Percentiles rank a stretch among this genome's conserved stretches.
Conservation (phyloP, 2,329 filamentous ascomycete genomes). For the Aspergillus quadrilineatus region DNA sequence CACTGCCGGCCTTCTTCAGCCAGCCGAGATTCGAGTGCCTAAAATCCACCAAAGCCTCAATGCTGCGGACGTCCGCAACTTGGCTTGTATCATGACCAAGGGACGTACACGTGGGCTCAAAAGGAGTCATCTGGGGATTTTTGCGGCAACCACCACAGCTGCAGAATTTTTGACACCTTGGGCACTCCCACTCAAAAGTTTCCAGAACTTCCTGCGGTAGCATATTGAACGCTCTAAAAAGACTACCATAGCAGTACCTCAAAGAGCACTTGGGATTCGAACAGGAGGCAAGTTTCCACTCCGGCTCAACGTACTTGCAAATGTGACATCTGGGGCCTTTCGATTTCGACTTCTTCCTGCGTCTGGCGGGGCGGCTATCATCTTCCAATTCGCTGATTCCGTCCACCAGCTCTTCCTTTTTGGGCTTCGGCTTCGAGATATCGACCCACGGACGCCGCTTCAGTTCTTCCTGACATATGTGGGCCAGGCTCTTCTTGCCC, state of each 20-base stretch:
- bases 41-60: conserved; percentile 89
- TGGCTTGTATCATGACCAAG: conserved; percentile 88
- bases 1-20: conserved; percentile 63
- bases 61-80: conserved; percentile 85
- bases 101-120: conserved; percentile 81
- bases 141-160: conserved; percentile 79
- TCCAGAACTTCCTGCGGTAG: conserved; percentile 82
- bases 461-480: conserved; percentile 91
- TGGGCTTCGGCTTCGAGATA: conserved; percentile 67
- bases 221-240: conserved; percentile 88
- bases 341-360: conserved; percentile 56
- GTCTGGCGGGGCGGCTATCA: conserved; percentile 61
- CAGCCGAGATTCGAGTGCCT: conserved; percentile 82
- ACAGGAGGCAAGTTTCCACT: conserved; percentile 83
- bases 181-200: conserved; percentile 80
- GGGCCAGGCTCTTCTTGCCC: conserved; percentile 76
- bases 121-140: conserved; percentile 67
- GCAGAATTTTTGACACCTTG: conserved; percentile 80
- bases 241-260: conserved; percentile 84
- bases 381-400: conserved; percentile 56
- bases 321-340: conserved; percentile 70
- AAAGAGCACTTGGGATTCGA: conserved; percentile 61
- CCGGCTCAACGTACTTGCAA: conserved; percentile 74
- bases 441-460: conserved; percentile 78
- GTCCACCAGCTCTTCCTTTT: conserved; percentile 30